A percentile compares a stretch with the other conserved stretches of the same genome.
These are phyloP conservation scores for Trametes elegans DNA, from an alignment of 768 basidiomycete genomes.

Conservation along the genomic window DNA sequence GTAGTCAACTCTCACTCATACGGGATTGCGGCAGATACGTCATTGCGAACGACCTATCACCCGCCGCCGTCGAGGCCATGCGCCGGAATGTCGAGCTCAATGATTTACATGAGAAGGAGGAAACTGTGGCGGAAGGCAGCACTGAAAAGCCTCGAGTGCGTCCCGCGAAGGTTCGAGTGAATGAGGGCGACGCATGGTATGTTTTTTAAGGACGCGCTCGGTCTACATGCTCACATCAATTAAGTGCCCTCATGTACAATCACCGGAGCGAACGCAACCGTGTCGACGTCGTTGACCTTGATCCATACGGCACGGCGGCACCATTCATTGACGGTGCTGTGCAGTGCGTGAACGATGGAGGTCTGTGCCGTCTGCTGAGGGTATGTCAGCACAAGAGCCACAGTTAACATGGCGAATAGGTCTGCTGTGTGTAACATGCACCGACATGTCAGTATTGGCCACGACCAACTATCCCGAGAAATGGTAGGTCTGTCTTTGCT, in stretches of 20 bases:
- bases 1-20: background rate
- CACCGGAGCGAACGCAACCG: conserved; percentile 71
- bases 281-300: conserved; percentile 95
- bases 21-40: conserved; percentile 57
- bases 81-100: conserved; percentile 82
- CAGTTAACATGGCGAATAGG: conserved; percentile 47
- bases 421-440: conserved; percentile 92
- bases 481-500: conserved; percentile 57
- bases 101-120: conserved; percentile 46
- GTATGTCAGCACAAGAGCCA: background rate
- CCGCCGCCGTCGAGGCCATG: conserved; percentile 83
- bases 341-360: conserved; percentile 85
- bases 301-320: conserved; percentile 96
- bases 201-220: background rate
- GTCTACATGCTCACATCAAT: background rate
- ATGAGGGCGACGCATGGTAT: conserved; percentile 94
- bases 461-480: conserved; percentile 96
- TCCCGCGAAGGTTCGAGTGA: conserved; percentile 67
- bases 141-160: conserved; percentile 5
- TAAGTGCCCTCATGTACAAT: conserved; percentile 85
- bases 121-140: conserved; percentile 4
- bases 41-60: conserved; percentile 91
- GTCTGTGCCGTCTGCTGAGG: conserved; percentile 37
- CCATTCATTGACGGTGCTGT: conserved; percentile 96
- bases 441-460: conserved; percentile 91